Evolutionary conservation across 352 stramenopile species (phyloP).

Genomic region (Pythium apleroticum): DNA sequence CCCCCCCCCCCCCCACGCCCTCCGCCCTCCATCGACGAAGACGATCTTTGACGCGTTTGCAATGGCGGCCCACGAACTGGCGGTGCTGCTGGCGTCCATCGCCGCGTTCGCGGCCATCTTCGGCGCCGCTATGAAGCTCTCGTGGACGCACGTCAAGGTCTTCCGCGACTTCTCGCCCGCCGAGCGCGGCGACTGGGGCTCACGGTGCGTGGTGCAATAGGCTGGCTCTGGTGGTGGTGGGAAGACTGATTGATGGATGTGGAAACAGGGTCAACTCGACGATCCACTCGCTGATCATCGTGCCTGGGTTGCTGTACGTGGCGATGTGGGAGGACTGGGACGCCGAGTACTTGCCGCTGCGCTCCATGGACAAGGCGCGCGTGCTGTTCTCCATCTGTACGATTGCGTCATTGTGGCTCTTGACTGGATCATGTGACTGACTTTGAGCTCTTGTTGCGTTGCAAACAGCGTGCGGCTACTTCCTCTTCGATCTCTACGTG

Average conservation of each 20-base stretch:
- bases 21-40: constrained; percentile 2
- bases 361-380: constrained; percentile 48
- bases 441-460: not conserved
- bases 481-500: constrained; percentile 79
- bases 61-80: constrained; percentile 33
- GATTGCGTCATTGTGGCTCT: constrained; percentile 7
- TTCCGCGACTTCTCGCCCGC: constrained; percentile 69
- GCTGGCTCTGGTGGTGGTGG: not conserved
- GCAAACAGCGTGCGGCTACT: constrained; percentile 71
- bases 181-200: constrained; percentile 81
- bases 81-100: constrained; percentile 53
- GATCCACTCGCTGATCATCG: constrained; percentile 70
- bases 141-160: constrained; percentile 48
- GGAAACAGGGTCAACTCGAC: constrained; percentile 71
- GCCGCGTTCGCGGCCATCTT: constrained; percentile 65
- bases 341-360: constrained; percentile 50
- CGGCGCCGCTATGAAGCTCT: constrained; percentile 47
- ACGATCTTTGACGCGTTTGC: no score
- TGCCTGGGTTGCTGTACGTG: constrained; percentile 63
- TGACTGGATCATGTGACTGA: not conserved
- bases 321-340: constrained; percentile 65
- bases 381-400: constrained; percentile 81
- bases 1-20: no score
- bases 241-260: not conserved
- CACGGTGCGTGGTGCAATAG: constrained; percentile 40